Percentiles rank a stretch among this genome's conserved stretches.
Evolutionary conservation across 495 filamentous ascomycete genomes (phyloP).

Genomic region (Evernia prunastri): DNA sequence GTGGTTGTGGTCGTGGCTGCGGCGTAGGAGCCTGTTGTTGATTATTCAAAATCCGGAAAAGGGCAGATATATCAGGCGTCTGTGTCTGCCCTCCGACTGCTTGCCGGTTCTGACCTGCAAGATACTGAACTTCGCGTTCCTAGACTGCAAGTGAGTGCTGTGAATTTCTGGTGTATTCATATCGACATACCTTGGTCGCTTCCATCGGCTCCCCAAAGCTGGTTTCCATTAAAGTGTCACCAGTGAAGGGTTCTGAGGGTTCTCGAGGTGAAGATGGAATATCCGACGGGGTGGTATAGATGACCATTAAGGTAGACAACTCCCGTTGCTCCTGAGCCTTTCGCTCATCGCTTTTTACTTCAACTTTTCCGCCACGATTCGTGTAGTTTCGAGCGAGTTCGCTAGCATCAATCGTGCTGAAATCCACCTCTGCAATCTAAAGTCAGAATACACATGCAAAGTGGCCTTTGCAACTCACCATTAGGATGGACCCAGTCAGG

Average conservation of each 20-base stretch:
- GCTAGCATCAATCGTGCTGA: slow-evolving; percentile 44
- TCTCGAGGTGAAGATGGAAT: slow-evolving; percentile 74
- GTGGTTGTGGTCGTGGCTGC: slow-evolving; percentile 32
- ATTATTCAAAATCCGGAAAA: slow-evolving; percentile 44
- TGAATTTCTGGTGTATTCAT: neutral
- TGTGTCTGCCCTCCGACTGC: slow-evolving; percentile 29
- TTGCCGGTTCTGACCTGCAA: slow-evolving; percentile 36
- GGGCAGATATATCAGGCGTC: slow-evolving; percentile 40
- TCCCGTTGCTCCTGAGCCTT: slow-evolving; percentile 65
- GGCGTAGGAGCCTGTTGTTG: slow-evolving; percentile 35
- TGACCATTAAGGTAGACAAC: slow-evolving; percentile 71
- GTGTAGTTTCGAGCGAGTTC: slow-evolving; percentile 50
- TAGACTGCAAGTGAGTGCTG: slow-evolving; percentile 23
- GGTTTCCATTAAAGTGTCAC: slow-evolving; percentile 30
- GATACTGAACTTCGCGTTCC: slow-evolving; percentile 44
- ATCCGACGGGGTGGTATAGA: slow-evolving; percentile 66
- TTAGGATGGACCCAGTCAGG: slow-evolving; percentile 40
- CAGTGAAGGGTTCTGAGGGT: slow-evolving; percentile 43
- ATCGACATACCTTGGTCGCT: slow-evolving; percentile 40
- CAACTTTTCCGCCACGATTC: slow-evolving; percentile 56
- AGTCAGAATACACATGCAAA: slow-evolving; percentile 25
- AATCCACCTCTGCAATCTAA: slow-evolving; percentile 45
- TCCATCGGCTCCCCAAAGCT: slow-evolving; percentile 48
- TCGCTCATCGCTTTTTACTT: slow-evolving; percentile 58
- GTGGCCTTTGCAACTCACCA: slow-evolving; percentile 30